These are phyloP conservation scores for Arachis stenosperma DNA, from an alignment of 306 rosid genomes.

Conservation along the genomic window DNA sequence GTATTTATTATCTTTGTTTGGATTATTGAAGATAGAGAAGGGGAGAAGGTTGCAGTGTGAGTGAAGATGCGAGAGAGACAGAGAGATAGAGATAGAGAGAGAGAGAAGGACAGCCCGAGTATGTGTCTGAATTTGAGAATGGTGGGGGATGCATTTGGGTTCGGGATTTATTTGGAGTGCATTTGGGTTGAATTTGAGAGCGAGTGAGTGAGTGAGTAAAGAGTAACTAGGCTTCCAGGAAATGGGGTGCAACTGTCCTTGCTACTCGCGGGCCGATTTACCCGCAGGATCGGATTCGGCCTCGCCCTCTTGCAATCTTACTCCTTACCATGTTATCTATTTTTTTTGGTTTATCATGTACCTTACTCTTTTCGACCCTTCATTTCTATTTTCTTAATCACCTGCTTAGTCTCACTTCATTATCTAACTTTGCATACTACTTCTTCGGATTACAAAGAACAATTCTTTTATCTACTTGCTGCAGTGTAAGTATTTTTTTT, in stretches of 20 bases:
- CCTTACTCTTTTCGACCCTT: not conserved
- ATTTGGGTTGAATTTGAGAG: conserved; percentile 41
- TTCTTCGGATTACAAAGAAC: too few relatives aligned
- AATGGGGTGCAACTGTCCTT: not conserved
- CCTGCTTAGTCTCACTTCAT: too few relatives aligned
- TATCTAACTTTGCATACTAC: too few relatives aligned
- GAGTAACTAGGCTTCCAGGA: conserved; percentile 37
- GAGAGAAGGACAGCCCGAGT: not conserved
- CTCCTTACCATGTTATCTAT: too few relatives aligned
- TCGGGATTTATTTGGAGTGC: conserved; percentile 45
- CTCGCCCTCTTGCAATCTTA: too few relatives aligned
- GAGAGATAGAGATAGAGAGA: not conserved
- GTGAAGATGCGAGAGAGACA: not conserved
- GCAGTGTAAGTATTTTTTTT: too few relatives aligned
- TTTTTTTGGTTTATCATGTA: too few relatives aligned
- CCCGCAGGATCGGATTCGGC: conserved; percentile 29
- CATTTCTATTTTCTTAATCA: too few relatives aligned
- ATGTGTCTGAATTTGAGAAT: not conserved
- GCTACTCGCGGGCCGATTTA: conserved; percentile 40
- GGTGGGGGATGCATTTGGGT: conserved; percentile 32
- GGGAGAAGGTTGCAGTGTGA: not conserved
- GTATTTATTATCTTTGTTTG: not conserved
- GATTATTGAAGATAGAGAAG: not conserved
- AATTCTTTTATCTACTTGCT: too few relatives aligned
- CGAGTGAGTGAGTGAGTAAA: not conserved